Evolutionary conservation across 1,284 basidiomycete genomes (phyloP).

Genomic region (Trichosporon faecale): DNA sequence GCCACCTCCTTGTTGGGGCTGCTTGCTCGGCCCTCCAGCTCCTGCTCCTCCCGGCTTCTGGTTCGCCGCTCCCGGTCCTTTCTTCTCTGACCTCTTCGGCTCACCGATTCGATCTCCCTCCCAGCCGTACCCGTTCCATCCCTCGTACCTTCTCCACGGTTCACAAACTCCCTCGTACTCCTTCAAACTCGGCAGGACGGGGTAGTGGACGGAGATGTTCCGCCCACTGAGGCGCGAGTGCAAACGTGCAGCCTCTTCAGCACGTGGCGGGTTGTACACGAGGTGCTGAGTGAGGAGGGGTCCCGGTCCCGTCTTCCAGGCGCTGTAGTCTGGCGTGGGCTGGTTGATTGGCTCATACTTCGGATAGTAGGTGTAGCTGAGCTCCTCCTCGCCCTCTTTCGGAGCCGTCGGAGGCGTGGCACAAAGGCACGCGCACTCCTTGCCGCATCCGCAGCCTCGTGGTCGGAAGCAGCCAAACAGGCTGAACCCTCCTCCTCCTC

Average conservation of each 20-base stretch:
- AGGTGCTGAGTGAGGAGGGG: constrained; percentile 6
- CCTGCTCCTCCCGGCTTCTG: constrained; percentile 15
- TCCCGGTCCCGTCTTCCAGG: constrained; percentile 1
- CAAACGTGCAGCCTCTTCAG: constrained; percentile 19
- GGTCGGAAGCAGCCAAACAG: background rate
- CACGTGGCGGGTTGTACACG: constrained; percentile 12
- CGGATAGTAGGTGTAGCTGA: constrained; percentile 39
- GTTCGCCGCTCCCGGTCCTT: constrained; percentile 6
- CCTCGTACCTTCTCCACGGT: constrained; percentile 23
- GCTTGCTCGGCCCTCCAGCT: constrained; percentile 16
- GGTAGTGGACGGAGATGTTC: constrained; percentile 34
- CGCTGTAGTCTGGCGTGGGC: background rate
- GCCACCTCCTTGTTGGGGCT: background rate
- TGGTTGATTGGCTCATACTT: constrained; percentile 29
- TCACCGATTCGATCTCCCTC: constrained; percentile 33
- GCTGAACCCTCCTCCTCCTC: background rate
- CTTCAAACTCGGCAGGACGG: constrained; percentile 33
- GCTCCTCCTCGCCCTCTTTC: constrained; percentile 32
- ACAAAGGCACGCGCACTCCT: background rate
- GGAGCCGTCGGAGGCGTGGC: constrained; percentile 21
- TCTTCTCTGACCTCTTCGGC: background rate
- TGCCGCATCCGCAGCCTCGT: background rate
- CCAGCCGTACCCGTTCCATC: constrained; percentile 42
- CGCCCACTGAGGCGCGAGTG: constrained; percentile 29
- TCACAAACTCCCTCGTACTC: constrained; percentile 23